Base-by-base conservation (phyloP, 2,329 filamentous ascomycete genomes). In the Verticillium nonalfalfae region DNA sequence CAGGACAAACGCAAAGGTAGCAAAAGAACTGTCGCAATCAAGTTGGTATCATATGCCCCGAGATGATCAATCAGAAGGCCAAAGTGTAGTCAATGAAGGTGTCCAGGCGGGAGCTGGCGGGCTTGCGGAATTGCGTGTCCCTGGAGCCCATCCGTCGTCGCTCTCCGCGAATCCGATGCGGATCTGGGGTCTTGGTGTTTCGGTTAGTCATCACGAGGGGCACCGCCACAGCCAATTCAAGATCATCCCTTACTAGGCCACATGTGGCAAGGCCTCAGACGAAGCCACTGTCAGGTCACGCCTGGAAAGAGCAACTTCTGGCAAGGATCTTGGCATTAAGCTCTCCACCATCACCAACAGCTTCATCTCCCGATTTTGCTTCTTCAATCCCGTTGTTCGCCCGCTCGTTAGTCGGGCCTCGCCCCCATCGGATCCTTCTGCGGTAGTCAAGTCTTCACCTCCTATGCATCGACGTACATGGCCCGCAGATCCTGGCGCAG, bases 401-500 rank as follows among this genome's bases (percentile, higher is more conserved):
- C 15, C 18, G 14, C 15, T 18, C 39, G 39, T 14, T n/a, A 50
- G 26, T 2, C 2, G 4, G 15, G 13, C 5, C 38, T 40, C n/a
- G 10, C 21, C 40, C 11, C 21, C 40, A 21, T 4, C 2, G 40
- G 26, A 26, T 3, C 26, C 26, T 26, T 26, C 26, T 26, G 3
- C 26, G 26, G 26, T 26, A 26, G 3, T 18, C 10, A n/a, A 11
- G 3, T 7, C 40, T 10, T 21, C 40, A n/a, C 35, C 6, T 9
- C 35, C 7, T 13, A 9, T 13, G n/a, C 7, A n/a, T 21, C n/a
- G n/a, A 50, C n/a, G 18, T 26, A 50, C 74, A 52, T 74, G 66
- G 13, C 77, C 71, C 62, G 60, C 13, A 65, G 36, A 36, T 80
- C 76, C 58, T 76, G 73, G 21, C 79, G 71, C 59, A 81, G 65